These are phyloP conservation scores for Ganoderma resinaceum DNA, from an alignment of 1,284 basidiomycete species.

Conservation along the genomic window DNA sequence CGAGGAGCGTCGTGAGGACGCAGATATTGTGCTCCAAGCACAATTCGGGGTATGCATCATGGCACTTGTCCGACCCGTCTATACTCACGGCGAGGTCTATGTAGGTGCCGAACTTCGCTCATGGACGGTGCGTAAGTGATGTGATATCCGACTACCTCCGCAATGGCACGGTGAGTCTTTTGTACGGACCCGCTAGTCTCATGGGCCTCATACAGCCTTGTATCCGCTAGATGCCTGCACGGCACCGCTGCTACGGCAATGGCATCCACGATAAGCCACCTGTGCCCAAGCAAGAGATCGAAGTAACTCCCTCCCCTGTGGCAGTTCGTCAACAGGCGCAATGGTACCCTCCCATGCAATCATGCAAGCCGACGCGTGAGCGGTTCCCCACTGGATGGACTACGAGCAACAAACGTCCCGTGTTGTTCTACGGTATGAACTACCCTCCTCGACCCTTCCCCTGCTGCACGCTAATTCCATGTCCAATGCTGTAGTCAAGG, in stretches of 20 bases:
- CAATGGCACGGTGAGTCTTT: background rate
- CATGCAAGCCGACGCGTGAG: background rate
- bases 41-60: background rate
- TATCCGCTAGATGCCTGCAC: background rate
- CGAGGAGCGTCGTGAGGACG: background rate
- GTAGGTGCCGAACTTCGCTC: background rate
- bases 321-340: background rate
- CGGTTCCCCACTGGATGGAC: background rate
- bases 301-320: background rate
- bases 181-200: background rate
- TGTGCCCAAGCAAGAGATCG: background rate
- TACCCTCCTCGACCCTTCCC: background rate
- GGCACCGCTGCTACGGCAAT: conserved; percentile 1
- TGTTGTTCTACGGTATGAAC: conserved; percentile 80
- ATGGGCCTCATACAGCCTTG: background rate
- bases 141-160: background rate
- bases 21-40: background rate
- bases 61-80: background rate
- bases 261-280: background rate
- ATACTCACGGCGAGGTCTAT: background rate
- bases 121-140: background rate
- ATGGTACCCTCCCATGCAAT: background rate
- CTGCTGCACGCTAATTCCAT: background rate
- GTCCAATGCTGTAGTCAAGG: conserved; percentile 69
- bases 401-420: conserved; percentile 78